Base-by-base conservation (phyloP, 2,329 filamentous ascomycete genomes). In the Pestalotiopsis sp. region DNA sequence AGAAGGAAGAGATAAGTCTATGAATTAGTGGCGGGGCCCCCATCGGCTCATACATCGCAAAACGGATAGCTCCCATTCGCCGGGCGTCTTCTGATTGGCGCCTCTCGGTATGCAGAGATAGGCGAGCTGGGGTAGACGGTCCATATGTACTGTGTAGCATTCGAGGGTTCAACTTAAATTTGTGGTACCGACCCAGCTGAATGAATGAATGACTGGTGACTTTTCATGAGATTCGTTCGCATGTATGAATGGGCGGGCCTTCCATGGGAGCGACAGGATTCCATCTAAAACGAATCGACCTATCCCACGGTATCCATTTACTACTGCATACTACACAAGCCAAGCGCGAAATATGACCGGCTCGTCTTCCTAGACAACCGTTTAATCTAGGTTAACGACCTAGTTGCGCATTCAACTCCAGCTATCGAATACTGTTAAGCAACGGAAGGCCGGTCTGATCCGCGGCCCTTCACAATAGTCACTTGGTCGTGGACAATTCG, bases 11-110 rank as follows among this genome's bases (percentile, higher is more conserved):
- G 60, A 63, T 63, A 63, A 63, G 40, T 63, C 13, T 24, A 48
- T 58, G 22, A 38, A 22, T 30, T 20, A 44, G 39, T 5, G 58
- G 60, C 39, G 60, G 60, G 60, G 60, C 24, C 20, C 14, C 17
- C 24, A n/a, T 48, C 60, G 60, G 60, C 60, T 39, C 38, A 63
- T 52, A n/a, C 35, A 48, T 17, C 60, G 40, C 20, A 61, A 63
- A 63, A 48, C 38, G 60, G 60, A 63, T 44, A 44, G 60, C n/a
- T 52, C 48, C 60, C 20, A 35, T 35, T 10, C 14, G 39, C 20
- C 24, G 60, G 39, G 39, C 9, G 24, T 22, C n/a, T 20, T 48
- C 38, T 63, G 14, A 63, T 63, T 63, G 38, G 60, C 38, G 35
- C 26, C 24, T 20, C n/a, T 20, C 7, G 30, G 30, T 35, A 35